These are phyloP conservation scores for Pyricularia pennisetigena DNA, from an alignment of 2,329 filamentous ascomycete genomes.

Conservation along the genomic window DNA sequence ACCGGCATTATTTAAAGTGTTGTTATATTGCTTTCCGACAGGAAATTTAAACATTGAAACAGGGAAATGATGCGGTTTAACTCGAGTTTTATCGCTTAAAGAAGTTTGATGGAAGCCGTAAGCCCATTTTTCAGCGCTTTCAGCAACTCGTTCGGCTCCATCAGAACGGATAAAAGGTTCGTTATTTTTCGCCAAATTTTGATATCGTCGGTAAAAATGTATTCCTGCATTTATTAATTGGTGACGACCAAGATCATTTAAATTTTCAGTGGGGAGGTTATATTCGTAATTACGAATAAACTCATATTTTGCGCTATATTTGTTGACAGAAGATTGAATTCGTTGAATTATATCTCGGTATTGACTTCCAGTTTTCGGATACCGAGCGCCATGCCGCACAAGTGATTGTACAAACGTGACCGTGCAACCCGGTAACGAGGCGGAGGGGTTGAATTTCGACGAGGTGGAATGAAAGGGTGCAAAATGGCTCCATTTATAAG, in stretches of 20 bases:
- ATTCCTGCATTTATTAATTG: constrained; percentile 66
- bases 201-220: constrained; percentile 68
- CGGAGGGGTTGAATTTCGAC: constrained; percentile 49
- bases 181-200: constrained; percentile 42
- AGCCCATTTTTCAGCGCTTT: constrained; percentile 65
- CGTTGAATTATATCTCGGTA: constrained; percentile 57
- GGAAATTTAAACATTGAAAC: constrained; percentile 57
- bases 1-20: constrained; percentile 63
- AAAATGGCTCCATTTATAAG: constrained; percentile 77
- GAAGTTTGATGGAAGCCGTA: constrained; percentile 58
- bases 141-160: constrained; percentile 27
- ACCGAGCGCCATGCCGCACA: constrained; percentile 75
- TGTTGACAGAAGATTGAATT: constrained; percentile 47
- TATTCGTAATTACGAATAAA: constrained; percentile 69
- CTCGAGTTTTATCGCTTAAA: constrained; percentile 22
- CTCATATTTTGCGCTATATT: constrained; percentile 52
- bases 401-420: constrained; percentile 74
- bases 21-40: constrained; percentile 60
- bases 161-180: constrained; percentile 39
- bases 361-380: constrained; percentile 64
- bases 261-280: constrained; percentile 35
- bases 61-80: constrained; percentile 28
- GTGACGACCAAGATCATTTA: constrained; percentile 57
- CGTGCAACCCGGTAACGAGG: constrained; percentile 53
- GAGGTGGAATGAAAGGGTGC: constrained; percentile 72